phyloP scores from a whole-genome alignment of 805 yeast genomes.

The Suhomyces tanzawaensis region DNA sequence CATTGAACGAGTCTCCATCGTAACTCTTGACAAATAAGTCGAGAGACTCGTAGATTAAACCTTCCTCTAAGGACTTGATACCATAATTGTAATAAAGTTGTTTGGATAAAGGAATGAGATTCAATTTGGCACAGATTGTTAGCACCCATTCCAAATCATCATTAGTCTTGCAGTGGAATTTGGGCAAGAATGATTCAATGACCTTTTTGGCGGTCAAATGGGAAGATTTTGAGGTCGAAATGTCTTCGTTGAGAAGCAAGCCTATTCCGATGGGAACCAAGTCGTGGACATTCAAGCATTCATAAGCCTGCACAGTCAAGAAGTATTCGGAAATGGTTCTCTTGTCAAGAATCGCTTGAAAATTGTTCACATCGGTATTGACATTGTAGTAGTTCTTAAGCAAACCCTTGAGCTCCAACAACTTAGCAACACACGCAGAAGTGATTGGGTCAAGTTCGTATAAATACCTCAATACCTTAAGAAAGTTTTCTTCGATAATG shows the following conservation, averaged over 20 bases:
- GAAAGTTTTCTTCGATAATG: conserved; percentile 52
- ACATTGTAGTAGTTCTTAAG: conserved; percentile 38
- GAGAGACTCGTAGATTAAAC: conserved; percentile 60
- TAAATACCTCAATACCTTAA: conserved; percentile 56
- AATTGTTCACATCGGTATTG: conserved; percentile 10
- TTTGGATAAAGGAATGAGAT: conserved; percentile 55
- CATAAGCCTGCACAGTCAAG: conserved; percentile 53
- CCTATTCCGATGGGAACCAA: conserved; percentile 73
- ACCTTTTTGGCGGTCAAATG: conserved; percentile 31
- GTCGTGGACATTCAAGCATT: conserved; percentile 49
- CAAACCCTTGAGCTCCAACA: conserved; percentile 64
- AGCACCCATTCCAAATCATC: conserved; percentile 81
- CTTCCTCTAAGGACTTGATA: conserved; percentile 48
- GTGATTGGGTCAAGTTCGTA: conserved; percentile 62
- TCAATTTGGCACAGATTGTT: conserved; percentile 67
- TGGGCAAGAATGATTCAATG: conserved; percentile 58
- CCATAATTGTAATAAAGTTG: conserved; percentile 52
- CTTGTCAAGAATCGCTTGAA: conserved; percentile 12
- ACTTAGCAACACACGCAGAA: conserved; percentile 58
- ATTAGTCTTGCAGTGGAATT: conserved; percentile 58
- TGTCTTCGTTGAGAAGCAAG: conserved; percentile 40
- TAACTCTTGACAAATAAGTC: conserved; percentile 63
- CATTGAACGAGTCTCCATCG: conserved; percentile 32
- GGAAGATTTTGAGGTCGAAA: conserved; percentile 44
- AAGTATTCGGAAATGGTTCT: conserved; percentile 53